phyloP scores from a whole-genome alignment of 192 early-diverging fungal genomes.

The Coemansia sp. region DNA sequence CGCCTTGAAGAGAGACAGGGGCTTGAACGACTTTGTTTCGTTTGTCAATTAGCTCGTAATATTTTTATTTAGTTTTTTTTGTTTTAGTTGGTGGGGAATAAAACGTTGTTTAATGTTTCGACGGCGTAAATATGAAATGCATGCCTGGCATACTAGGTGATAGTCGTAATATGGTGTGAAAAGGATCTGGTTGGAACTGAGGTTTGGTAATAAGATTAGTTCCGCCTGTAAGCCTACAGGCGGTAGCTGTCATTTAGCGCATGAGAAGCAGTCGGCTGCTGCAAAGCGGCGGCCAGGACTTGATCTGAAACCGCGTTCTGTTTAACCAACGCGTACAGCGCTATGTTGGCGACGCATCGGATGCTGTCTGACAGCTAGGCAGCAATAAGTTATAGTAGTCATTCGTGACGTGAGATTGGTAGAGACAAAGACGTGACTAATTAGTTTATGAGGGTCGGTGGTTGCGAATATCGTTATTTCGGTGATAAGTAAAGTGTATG shows the following conservation, averaged over 20 bases:
- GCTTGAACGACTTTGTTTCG: conserved; percentile 10
- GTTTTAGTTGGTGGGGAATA: background rate
- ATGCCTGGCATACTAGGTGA: no score
- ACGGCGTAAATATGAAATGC: background rate
- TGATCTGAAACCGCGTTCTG: no score
- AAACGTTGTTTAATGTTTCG: background rate
- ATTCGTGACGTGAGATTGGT: background rate
- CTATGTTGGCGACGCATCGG: no score
- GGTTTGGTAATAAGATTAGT: no score
- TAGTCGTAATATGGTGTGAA: no score
- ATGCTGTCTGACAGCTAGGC: no score
- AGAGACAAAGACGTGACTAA: background rate
- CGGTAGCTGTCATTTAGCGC: no score
- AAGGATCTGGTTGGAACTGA: no score
- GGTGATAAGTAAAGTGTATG: background rate
- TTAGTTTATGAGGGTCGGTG: background rate
- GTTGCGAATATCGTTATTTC: background rate
- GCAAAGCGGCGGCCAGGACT: no score
- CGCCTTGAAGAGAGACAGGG: conserved; percentile 15
- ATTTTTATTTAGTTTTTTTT: background rate
- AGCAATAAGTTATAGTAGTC: background rate
- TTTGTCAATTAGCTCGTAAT: conserved; percentile 18
- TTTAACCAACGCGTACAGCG: no score
- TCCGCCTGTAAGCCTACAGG: no score
- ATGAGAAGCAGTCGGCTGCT: no score